These are phyloP conservation scores for Malassezia brasiliensis DNA, from an alignment of 1,284 basidiomycete species.

Conservation along the genomic window DNA sequence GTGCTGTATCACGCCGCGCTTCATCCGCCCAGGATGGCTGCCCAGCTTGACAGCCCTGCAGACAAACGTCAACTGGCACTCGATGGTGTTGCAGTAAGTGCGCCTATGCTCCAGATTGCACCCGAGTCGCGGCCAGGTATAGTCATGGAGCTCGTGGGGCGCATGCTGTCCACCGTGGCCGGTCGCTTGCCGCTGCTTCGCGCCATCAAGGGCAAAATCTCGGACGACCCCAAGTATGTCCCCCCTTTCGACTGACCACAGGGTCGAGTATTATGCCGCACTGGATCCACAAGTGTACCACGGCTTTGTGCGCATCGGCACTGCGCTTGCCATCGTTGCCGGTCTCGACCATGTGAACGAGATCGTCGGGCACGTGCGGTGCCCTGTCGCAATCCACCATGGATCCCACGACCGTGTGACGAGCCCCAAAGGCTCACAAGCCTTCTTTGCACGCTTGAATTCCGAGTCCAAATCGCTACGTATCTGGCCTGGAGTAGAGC, in stretches of 20 bases:
- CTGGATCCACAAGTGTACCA: slow-evolving; percentile 51
- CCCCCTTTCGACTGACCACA: not conserved
- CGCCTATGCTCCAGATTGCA: slow-evolving; percentile 52
- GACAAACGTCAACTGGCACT: slow-evolving; percentile 21
- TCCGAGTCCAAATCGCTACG: slow-evolving; percentile 50
- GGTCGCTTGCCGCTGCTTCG: slow-evolving; percentile 50
- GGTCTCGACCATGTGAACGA: slow-evolving; percentile 49
- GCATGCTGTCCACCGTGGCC: slow-evolving; percentile 49
- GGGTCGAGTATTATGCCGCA: slow-evolving; percentile 41
- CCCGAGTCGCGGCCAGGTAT: slow-evolving; percentile 47
- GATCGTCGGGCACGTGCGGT: slow-evolving; percentile 42
- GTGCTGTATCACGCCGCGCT: slow-evolving; percentile 45
- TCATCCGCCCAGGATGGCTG: slow-evolving; percentile 32
- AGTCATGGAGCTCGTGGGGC: slow-evolving; percentile 48
- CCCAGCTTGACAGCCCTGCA: slow-evolving; percentile 19
- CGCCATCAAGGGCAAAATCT: slow-evolving; percentile 52
- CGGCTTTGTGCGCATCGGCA: slow-evolving; percentile 51
- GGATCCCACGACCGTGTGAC: slow-evolving; percentile 52
- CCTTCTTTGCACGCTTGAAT: slow-evolving; percentile 49
- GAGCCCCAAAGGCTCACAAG: slow-evolving; percentile 49
- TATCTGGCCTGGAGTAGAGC: slow-evolving; percentile 53
- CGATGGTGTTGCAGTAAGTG: slow-evolving; percentile 49
- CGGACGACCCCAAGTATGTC: slow-evolving; percentile 50
- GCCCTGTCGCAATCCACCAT: slow-evolving; percentile 52
- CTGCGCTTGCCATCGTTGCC: slow-evolving; percentile 51